Evolutionary conservation across 306 rosid species (phyloP), one percentile per base, ranked within the genome.

Genomic region (Dryas alaskensis): DNA sequence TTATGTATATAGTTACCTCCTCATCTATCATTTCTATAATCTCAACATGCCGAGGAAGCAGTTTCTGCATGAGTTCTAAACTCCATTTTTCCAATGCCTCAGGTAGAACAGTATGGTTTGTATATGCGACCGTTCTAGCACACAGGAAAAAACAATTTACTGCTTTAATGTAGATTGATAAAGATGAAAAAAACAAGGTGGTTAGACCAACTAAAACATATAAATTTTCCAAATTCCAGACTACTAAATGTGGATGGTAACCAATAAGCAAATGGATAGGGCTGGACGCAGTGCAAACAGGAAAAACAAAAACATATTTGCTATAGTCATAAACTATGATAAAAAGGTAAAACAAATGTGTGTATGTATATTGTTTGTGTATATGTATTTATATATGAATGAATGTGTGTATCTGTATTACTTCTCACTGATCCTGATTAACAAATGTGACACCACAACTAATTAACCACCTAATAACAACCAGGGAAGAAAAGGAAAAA

Each of bases 51-150:
- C 96, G 95, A 70, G 99, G 99, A 80, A 94, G 99, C 64, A 94
- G 77, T 79, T 83, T 83, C 87, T 89, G 85, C 96, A 94, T 86
- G 60, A 94, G 97, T 62, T 88, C 96, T 37, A 90, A 76, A 83
- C 93, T 94, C 99, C 97, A 94, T 79, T 94, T 94, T 87, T 94
- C 99, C 84, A 94, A 82, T 79, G 99, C 99, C 87, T 94, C 99
- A 0, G 99, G 99, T 69, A 94, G 93, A 83, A 94, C 97, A 44
- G 99, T 94, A 64, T 94, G 99, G 80, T 94, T 94, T 72, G 99
- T 92, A 84, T 94, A 94, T 73, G 99, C 99, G 53, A 94, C 97
- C 81, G 96, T 86, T 83, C 99, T 94, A 54, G 78, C 52, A 76
- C 75, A 80, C 69, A 68, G 37, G 37, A 31, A 31, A 31, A 31